Percentiles rank a stretch among this genome's conserved stretches.
Conservation (phyloP, 495 filamentous ascomycete species). For the Aspergillus bertholletiae region DNA sequence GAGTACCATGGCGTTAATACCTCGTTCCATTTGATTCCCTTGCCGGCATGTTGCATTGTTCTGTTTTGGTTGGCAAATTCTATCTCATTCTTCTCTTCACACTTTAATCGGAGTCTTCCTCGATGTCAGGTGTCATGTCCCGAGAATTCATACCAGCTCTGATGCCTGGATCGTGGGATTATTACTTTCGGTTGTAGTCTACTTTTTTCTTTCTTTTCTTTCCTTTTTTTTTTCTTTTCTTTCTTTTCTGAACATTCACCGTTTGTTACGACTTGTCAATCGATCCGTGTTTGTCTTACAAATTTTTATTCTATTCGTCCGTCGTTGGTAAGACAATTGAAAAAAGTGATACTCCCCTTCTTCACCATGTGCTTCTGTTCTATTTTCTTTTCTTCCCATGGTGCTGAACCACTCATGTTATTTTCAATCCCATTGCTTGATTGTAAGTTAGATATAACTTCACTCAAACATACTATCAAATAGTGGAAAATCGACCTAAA, state of each 20-base stretch:
- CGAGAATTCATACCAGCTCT: constrained; percentile 15
- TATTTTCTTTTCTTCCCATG: constrained; percentile 16
- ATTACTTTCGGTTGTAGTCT: constrained; percentile 6
- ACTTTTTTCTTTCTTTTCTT: constrained; percentile 17
- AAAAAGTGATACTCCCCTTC: constrained; percentile 22
- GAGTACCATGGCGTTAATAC: constrained; percentile 26
- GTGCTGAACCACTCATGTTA: constrained; percentile 22
- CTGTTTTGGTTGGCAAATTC: constrained; percentile 20
- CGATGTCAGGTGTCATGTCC: neutral
- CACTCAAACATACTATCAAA: constrained; percentile 9
- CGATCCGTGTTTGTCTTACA: constrained; percentile 28
- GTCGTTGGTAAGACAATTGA: constrained; percentile 25
- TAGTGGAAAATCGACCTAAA: constrained; percentile 6
- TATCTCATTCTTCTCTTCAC: constrained; percentile 16
- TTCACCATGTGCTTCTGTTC: constrained; percentile 1
- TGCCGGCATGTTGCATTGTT: constrained; percentile 17
- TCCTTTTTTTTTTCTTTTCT: constrained; percentile 13
- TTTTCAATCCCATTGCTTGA: constrained; percentile 16
- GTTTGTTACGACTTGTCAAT: constrained; percentile 22
- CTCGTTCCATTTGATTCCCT: constrained; percentile 9
- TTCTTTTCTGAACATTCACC: constrained; percentile 16
- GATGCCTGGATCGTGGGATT: constrained; percentile 5
- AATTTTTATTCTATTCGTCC: constrained; percentile 25
- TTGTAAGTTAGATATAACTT: constrained; percentile 23
- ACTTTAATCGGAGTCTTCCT: constrained; percentile 7